Percentiles rank a stretch among this genome's conserved stretches.
Evolutionary conservation across 352 stramenopile genomes (phyloP).

Genomic region (Pythium insidiosum): DNA sequence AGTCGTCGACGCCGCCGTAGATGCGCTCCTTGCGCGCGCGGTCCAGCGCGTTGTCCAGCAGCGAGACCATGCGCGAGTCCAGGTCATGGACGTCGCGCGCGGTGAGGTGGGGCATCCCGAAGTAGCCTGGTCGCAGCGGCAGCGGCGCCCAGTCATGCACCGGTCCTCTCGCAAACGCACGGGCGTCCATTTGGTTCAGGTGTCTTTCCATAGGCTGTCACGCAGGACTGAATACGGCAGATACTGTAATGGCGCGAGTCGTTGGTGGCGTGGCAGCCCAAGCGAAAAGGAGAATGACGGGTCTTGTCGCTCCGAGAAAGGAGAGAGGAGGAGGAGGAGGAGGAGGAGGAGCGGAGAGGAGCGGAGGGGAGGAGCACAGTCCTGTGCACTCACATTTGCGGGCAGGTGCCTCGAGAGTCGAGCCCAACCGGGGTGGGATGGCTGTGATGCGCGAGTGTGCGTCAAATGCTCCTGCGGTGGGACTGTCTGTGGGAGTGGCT

Average conservation of each 20-base stretch:
- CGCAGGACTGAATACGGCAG: no score
- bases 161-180: no score
- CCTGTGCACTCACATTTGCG: no score
- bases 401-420: no score
- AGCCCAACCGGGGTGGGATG: no score
- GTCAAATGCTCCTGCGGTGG: no score
- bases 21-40: slow-evolving; percentile 28
- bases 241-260: no score
- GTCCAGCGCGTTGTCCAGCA: slow-evolving; percentile 40
- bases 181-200: no score
- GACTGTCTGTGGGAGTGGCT: no score
- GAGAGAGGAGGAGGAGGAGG: background rate
- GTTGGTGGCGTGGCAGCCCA: background rate
- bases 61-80: slow-evolving; percentile 19
- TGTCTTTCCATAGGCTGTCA: no score
- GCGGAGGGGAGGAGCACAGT: background rate
- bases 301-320: no score
- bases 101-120: slow-evolving; percentile 30
- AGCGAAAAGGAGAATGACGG: background rate
- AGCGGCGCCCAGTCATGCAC: slow-evolving; percentile 22
- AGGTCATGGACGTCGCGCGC: slow-evolving; percentile 27
- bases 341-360: background rate
- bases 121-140: slow-evolving; percentile 43
- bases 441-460: no score
- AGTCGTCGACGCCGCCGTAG: slow-evolving; percentile 30